Percentiles rank a stretch among this genome's conserved stretches.
phyloP scores from a whole-genome alignment of 257 asterid species.

The Fraxinus cuspidata region DNA sequence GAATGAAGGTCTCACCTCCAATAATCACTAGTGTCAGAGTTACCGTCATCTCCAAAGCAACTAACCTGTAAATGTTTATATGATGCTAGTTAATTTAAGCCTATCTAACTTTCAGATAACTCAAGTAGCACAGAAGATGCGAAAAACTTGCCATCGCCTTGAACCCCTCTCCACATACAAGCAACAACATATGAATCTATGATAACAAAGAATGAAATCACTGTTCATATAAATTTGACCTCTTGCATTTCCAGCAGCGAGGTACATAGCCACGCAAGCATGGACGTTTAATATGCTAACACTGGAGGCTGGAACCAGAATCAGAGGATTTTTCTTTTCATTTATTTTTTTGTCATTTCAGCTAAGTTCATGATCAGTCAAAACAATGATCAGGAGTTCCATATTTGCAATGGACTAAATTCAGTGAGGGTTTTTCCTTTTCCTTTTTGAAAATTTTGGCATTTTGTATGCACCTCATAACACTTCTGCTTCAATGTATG shows the following conservation, averaged over 20 bases:
- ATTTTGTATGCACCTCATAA: background rate
- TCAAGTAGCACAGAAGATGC: slow-evolving; percentile 4
- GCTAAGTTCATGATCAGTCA: background rate
- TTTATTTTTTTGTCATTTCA: too few species aligned
- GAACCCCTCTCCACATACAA: background rate
- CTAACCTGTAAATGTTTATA: slow-evolving; percentile 62
- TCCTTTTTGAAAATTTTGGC: background rate
- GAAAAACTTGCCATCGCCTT: background rate
- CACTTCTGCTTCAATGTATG: background rate
- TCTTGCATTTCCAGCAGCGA: background rate
- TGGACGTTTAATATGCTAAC: background rate
- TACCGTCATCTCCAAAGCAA: slow-evolving; percentile 84
- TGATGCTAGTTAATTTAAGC: slow-evolving; percentile 11
- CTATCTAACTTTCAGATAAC: background rate
- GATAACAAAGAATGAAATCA: background rate
- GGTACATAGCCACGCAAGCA: background rate
- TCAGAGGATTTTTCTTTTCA: background rate
- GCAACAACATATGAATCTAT: slow-evolving; percentile 5
- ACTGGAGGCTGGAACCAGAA: background rate
- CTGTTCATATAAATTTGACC: background rate
- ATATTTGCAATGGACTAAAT: background rate
- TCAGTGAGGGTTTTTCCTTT: background rate
- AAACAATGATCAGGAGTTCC: background rate
- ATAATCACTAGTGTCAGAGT: slow-evolving; percentile 89
- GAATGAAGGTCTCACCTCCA: slow-evolving; percentile 65